These are phyloP conservation scores for Boletus reticuloceps DNA, from an alignment of 768 basidiomycete species.

Conservation along the genomic window DNA sequence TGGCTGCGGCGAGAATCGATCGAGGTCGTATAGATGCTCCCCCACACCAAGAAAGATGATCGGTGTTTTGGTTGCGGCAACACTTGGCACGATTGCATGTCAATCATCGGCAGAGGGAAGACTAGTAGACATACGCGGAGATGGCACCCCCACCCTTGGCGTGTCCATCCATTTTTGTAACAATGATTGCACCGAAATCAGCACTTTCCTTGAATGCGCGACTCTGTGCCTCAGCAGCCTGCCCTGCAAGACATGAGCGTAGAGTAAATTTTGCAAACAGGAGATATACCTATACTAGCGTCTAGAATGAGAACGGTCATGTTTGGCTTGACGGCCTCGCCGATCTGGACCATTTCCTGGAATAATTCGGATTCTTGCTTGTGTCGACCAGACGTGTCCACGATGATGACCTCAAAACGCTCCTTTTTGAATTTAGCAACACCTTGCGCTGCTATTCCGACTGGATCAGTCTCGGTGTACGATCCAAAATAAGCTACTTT, in stretches of 20 bases:
- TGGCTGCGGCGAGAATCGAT: constrained; percentile 92
- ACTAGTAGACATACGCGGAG: constrained; percentile 72
- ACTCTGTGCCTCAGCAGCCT: constrained; percentile 96
- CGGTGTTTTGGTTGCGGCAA: constrained; percentile 97
- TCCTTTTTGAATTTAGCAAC: constrained; percentile 98
- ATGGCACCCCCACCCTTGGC: constrained; percentile 99
- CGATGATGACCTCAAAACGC: constrained; percentile 96
- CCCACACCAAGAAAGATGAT: constrained; percentile 99
- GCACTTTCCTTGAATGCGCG: constrained; percentile 97
- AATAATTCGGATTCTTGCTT: constrained; percentile 97
- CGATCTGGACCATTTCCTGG: constrained; percentile 97
- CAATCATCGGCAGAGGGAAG: not conserved
- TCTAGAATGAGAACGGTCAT: constrained; percentile 96
- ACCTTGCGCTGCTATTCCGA: constrained; percentile 90
- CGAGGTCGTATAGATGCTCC: constrained; percentile 96
- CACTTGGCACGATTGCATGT: constrained; percentile 48
- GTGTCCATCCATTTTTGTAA: constrained; percentile 99
- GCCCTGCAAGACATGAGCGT: constrained; percentile 49
- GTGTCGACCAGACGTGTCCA: constrained; percentile 96
- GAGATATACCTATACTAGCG: constrained; percentile 80
- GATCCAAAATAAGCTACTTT: constrained; percentile 99
- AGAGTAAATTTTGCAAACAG: not conserved
- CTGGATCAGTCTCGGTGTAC: constrained; percentile 98
- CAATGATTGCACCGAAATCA: constrained; percentile 97
- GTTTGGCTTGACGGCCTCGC: constrained; percentile 88